phyloP scores from a whole-genome alignment of 2,329 filamentous ascomycete genomes.

The Alternaria arbusti region DNA sequence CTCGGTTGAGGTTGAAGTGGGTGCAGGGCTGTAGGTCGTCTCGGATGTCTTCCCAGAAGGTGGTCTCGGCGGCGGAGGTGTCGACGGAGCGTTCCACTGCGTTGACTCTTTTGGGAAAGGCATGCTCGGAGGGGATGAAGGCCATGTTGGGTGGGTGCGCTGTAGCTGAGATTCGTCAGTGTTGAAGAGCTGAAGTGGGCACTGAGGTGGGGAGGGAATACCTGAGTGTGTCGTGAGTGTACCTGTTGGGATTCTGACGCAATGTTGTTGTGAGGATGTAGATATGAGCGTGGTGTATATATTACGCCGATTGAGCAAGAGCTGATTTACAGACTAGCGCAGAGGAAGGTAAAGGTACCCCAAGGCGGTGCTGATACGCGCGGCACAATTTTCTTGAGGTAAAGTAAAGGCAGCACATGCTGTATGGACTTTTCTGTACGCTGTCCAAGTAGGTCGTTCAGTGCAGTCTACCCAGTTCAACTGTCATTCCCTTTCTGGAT shows the following conservation, averaged over 20 bases:
- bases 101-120: neutral
- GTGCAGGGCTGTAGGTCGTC: neutral
- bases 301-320: neutral
- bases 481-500: neutral
- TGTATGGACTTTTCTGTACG: neutral
- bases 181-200: neutral
- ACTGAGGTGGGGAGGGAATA: neutral
- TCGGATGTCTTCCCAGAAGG: neutral
- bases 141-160: neutral
- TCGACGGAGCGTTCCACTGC: neutral
- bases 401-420: neutral
- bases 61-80: neutral
- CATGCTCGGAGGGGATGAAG: neutral
- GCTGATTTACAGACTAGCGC: too few relatives aligned
- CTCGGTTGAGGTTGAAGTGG: neutral
- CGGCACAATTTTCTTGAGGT: neutral
- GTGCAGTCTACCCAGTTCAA: neutral
- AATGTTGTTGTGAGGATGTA: neutral
- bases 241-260: neutral
- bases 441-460: neutral
- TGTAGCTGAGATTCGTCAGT: neutral
- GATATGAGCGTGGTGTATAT: neutral
- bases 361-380: neutral
- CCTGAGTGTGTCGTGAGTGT: neutral
- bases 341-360: neutral